Percentiles rank a stretch among this genome's conserved stretches.
These are phyloP conservation scores for Eucalyptus polybractea DNA, from an alignment of 345 rosid species.

Conservation along the genomic window DNA sequence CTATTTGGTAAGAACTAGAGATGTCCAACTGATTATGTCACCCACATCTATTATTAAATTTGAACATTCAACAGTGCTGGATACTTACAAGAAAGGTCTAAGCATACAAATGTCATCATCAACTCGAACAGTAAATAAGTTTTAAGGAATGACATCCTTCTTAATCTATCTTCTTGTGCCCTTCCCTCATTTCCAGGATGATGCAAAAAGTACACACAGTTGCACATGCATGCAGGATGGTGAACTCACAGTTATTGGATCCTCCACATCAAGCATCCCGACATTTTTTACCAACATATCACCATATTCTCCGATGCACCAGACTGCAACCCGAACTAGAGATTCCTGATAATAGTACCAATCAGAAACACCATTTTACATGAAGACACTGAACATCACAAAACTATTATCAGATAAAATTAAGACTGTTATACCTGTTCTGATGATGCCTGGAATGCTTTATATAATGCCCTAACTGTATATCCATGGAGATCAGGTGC, in stretches of 20 bases:
- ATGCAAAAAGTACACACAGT: background rate
- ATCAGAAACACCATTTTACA: background rate
- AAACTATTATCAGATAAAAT: background rate
- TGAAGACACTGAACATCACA: background rate
- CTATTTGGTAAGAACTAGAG: background rate
- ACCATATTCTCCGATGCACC: conserved; percentile 99
- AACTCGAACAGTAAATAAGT: background rate
- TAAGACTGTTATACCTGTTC: conserved; percentile 59
- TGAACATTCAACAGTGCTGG: background rate
- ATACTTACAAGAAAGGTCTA: background rate
- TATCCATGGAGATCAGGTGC: conserved; percentile 96
- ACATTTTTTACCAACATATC: conserved; percentile 82
- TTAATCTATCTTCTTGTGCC: background rate
- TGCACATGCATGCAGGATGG: background rate
- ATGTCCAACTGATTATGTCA: background rate
- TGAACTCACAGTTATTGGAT: conserved; percentile 74
- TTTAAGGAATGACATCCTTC: background rate
- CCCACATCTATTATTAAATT: background rate
- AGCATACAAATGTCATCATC: background rate
- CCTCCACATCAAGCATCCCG: conserved; percentile 84
- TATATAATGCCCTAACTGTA: conserved; percentile 76
- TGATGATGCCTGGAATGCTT: conserved; percentile 56
- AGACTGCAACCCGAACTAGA: conserved; percentile 90
- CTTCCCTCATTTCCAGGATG: background rate
- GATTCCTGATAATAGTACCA: conserved; percentile 48